A percentile compares a stretch with the other conserved stretches of the same genome.
These are phyloP conservation scores for Hansenula sp. DNA, from an alignment of 1,139 yeast species.

Conservation along the genomic window DNA sequence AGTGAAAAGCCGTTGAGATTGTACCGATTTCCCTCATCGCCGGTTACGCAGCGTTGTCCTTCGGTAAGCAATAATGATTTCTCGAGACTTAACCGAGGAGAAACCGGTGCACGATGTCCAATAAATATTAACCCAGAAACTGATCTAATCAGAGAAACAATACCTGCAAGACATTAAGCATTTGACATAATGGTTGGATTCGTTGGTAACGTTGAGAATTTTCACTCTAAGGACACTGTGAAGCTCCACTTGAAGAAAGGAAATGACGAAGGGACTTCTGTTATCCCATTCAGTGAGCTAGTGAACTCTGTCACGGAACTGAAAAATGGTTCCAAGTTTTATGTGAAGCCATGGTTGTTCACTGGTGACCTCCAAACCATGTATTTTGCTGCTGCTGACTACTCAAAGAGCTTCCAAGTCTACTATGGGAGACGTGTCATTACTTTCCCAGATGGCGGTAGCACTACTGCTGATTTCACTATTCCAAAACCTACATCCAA, in stretches of 20 bases:
- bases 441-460: slow-evolving; percentile 57
- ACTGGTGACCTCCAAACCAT: slow-evolving; percentile 77
- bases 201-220: slow-evolving; percentile 26
- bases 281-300: slow-evolving; percentile 34
- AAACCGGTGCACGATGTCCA: too few species aligned
- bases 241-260: slow-evolving; percentile 32
- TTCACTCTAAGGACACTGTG: slow-evolving; percentile 28
- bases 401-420: slow-evolving; percentile 47
- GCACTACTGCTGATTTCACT: slow-evolving; percentile 76
- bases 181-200: slow-evolving; percentile 24
- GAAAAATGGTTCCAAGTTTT: slow-evolving; percentile 40
- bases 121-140: too few species aligned
- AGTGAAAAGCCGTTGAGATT: too few species aligned
- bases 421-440: slow-evolving; percentile 77
- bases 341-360: slow-evolving; percentile 59
- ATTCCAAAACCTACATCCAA: slow-evolving; percentile 42
- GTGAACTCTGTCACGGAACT: slow-evolving; percentile 43
- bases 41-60: too few species aligned
- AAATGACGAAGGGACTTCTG: slow-evolving; percentile 21
- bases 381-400: slow-evolving; percentile 54
- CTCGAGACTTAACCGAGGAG: too few species aligned
- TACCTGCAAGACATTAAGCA: neutral
- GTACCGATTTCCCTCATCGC: too few species aligned
- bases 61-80: too few species aligned
- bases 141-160: neutral